A percentile compares a stretch with the other conserved stretches of the same genome.
These are phyloP conservation scores for Trichoderma aggressivum DNA, from an alignment of 2,329 filamentous ascomycete species.

Conservation along the genomic window DNA sequence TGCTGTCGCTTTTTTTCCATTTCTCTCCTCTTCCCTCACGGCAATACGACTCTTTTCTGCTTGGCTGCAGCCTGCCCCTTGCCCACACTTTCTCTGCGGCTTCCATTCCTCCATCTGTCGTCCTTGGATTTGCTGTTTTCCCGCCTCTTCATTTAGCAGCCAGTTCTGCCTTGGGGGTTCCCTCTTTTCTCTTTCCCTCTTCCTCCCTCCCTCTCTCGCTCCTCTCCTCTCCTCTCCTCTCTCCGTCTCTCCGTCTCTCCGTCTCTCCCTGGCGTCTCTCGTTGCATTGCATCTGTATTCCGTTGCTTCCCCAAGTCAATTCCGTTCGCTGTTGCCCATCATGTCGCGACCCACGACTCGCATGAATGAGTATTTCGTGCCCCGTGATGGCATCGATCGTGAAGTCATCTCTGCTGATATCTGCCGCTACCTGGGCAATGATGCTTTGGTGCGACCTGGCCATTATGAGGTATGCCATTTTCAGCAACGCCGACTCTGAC, in stretches of 20 bases:
- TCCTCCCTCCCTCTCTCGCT: neutral
- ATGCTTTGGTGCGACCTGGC: constrained; percentile 73
- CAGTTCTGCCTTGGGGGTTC: constrained; percentile 7
- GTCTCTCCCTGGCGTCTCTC: constrained; percentile 22
- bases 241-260: too few relatives aligned
- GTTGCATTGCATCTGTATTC: constrained; percentile 20
- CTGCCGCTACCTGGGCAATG: constrained; percentile 78
- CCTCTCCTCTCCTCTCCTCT: constrained; percentile 26
- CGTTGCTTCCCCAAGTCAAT: constrained; percentile 5
- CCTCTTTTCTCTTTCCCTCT: neutral
- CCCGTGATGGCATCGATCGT: constrained; percentile 75
- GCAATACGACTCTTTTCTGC: neutral
- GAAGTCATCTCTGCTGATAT: constrained; percentile 84
- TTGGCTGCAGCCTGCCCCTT: constrained; percentile 11
- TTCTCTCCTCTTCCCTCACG: neutral
- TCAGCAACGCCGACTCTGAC: neutral
- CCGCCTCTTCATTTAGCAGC: constrained; percentile 9
- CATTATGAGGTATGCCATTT: constrained; percentile 61
- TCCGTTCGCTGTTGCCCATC: constrained; percentile 11
- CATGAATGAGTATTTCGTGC: constrained; percentile 77
- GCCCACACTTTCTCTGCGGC: constrained; percentile 4
- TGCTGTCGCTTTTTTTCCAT: constrained; percentile 1
- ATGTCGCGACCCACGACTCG: constrained; percentile 37
- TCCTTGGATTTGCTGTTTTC: constrained; percentile 3
- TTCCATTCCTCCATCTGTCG: constrained; percentile 9